Evolutionary conservation across 371 early-diverging fungal species (phyloP).

Genomic region (Rhizopus sp.): DNA sequence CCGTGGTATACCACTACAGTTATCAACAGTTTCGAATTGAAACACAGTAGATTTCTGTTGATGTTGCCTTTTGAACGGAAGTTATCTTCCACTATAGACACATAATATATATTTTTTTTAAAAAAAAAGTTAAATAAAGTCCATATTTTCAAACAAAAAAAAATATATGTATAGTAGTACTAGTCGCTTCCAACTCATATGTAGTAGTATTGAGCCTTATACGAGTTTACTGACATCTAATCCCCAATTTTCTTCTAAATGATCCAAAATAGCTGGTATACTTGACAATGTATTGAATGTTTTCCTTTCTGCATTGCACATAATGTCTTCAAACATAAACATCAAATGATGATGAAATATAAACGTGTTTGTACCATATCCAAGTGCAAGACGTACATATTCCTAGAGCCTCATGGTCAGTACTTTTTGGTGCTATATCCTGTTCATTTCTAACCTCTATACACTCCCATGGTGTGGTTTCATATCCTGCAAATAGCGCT

Average conservation of each 20-base stretch:
- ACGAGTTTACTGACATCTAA: conserved; percentile 40
- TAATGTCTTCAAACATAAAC: conserved; percentile 90
- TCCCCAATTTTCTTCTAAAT: conserved; percentile 78
- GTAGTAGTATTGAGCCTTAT: conserved; percentile 1
- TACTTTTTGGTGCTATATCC: too few relatives aligned
- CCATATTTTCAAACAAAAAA: too few relatives aligned
- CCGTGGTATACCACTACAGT: too few relatives aligned
- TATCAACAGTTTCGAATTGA: too few relatives aligned
- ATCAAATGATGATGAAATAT: conserved; percentile 94
- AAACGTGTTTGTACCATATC: conserved; percentile 81
- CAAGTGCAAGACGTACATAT: conserved; percentile 75
- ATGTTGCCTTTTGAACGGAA: too few relatives aligned
- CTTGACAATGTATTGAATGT: conserved; percentile 85
- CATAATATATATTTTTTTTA: too few relatives aligned
- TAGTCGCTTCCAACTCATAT: too few relatives aligned
- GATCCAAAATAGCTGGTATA: conserved; percentile 82
- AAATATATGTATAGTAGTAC: too few relatives aligned
- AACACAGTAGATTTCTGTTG: too few relatives aligned
- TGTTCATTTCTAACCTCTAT: conserved; percentile 48
- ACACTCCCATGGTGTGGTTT: conserved; percentile 74
- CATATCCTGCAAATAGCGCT: conserved; percentile 73
- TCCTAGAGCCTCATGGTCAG: conserved; percentile 30
- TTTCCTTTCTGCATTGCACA: conserved; percentile 85
- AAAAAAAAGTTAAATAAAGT: too few relatives aligned
- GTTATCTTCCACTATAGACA: too few relatives aligned